Evolutionary conservation across 2,329 filamentous ascomycete genomes (phyloP), one percentile per base, ranked within the genome.

Genomic region (Anthostomella pinea): DNA sequence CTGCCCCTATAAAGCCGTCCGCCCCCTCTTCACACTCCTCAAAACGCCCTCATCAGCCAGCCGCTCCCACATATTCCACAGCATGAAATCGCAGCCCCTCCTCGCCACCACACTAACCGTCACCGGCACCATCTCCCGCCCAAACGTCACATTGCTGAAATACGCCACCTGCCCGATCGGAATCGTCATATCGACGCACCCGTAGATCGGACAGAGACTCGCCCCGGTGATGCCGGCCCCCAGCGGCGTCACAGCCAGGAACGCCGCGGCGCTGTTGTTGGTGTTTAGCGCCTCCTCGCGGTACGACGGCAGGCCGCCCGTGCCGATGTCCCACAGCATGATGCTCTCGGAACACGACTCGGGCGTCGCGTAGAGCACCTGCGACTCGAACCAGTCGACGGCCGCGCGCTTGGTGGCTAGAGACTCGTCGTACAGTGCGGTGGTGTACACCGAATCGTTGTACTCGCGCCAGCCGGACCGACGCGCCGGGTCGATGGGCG

Each of bases 131-230:
- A 61, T 58, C 51, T 69, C 66, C 33, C 57, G 49, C 22, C 58
- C 53, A 21, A 60, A 62, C 1, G 64, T 66, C 6, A 68, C 53
- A 37, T 63, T 60, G 39, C 61, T 65, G 14, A 35, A 39, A 39
- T 67, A 68, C 8, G 54, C 39, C 4, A 68, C 60, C 46, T 70
- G 63, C 1, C 67, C 66, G 32, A 70, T 63, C 9, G 66, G 66
- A 11, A 70, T 51, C 1, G 60, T 67, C 33, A 64, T 63, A 37
- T 68, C 62, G 2, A 64, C 63, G 30, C 61, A 62, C 8, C 61
- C 63, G 43, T 59, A 57, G 24, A 60, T 56, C 8, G 61, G 59
- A 33, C 60, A 63, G 10, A 65, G 56, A 30, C 47, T 61, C 5
- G 57, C 59, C 3, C 54, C 58, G 5, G 46, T 56, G 15, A 61